Evolutionary conservation across 148 eudicot genomes (phyloP), one percentile per base, ranked within the genome.

Genomic region (Polygonum maritimum): DNA sequence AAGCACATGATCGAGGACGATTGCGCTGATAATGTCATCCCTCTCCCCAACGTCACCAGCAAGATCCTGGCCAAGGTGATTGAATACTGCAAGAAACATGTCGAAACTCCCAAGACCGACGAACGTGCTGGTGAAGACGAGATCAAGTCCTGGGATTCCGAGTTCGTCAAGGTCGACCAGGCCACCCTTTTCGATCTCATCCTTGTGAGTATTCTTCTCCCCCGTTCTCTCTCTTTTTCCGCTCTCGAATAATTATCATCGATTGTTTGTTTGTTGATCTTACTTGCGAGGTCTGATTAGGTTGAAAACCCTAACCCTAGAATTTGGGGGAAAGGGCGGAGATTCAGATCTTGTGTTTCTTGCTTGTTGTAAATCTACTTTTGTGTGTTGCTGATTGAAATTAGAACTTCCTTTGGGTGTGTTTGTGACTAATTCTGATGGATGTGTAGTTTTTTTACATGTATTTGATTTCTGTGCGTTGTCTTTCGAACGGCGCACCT

Each of bases 251-350:
- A 26, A 11, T 7, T 65, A 2, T 12, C 19, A 35, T 12, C 5
- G 13, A 31, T n/a, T n/a, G n/a, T n/a, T 65, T 65, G 6, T 1
- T 35, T 65, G 36, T 9, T 60, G 26, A 2, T 60, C 10, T 60
- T 60, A 1, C 36, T 11, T 54, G 5, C 58, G 0, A 19, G 2
- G 21, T 22, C 13, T 54, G 58, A 18, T 54, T 5, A 18, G 6
- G 31, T 6, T 49, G 91, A 60, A 31, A 36, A 91, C 86, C 75
- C 90, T 87, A 40, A 86, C 85, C 51, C 89, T 88, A 76, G 81
- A 81, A 80, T 60, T 60, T 22, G 67, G 13, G 36, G 36, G 12
- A 60, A n/a, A 57, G 4, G 38, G 13, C 5, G 15, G 62, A 12
- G 33, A 55, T 33, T 36, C 8, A 65, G 71, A 36, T 65, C 71